Conservation (phyloP, 352 stramenopile species). For the Phytophthora brassicae region DNA sequence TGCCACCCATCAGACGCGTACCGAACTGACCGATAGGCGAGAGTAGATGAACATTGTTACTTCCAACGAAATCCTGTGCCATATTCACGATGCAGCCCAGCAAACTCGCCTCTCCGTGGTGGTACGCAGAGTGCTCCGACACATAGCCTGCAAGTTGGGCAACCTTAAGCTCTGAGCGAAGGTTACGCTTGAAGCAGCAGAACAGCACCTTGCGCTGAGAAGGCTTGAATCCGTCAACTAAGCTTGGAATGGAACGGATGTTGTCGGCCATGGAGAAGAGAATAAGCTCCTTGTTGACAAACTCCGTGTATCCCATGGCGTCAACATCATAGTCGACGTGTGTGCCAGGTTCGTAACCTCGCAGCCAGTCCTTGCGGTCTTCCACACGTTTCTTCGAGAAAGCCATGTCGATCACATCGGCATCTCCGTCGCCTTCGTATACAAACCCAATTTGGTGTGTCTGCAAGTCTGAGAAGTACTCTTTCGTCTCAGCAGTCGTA, state of each 20-base stretch:
- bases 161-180: slow-evolving; percentile 93
- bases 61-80: slow-evolving; percentile 98
- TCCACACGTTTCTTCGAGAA: slow-evolving; percentile 97
- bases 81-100: slow-evolving; percentile 97
- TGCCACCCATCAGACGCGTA: slow-evolving; percentile 95
- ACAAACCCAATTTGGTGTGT: slow-evolving; percentile 94
- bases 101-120: slow-evolving; percentile 96
- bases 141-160: slow-evolving; percentile 97
- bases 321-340: slow-evolving; percentile 93
- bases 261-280: slow-evolving; percentile 98
- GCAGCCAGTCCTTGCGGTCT: slow-evolving; percentile 96
- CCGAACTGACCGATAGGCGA: slow-evolving; percentile 97
- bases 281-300: slow-evolving; percentile 99
- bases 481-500: slow-evolving; percentile 95
- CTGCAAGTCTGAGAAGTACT: slow-evolving; percentile 96
- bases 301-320: slow-evolving; percentile 94
- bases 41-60: slow-evolving; percentile 98
- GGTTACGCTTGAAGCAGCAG: slow-evolving; percentile 97
- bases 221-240: slow-evolving; percentile 98
- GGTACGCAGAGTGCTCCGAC: slow-evolving; percentile 98
- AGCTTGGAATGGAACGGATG: slow-evolving; percentile 93
- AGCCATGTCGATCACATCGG: slow-evolving; percentile 95
- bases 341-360: slow-evolving; percentile 79
- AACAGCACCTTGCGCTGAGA: slow-evolving; percentile 98
- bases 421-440: slow-evolving; percentile 89